Evolutionary conservation across 768 basidiomycete genomes (phyloP), one percentile per base, ranked within the genome.

Genomic region (Mycena galericulata): DNA sequence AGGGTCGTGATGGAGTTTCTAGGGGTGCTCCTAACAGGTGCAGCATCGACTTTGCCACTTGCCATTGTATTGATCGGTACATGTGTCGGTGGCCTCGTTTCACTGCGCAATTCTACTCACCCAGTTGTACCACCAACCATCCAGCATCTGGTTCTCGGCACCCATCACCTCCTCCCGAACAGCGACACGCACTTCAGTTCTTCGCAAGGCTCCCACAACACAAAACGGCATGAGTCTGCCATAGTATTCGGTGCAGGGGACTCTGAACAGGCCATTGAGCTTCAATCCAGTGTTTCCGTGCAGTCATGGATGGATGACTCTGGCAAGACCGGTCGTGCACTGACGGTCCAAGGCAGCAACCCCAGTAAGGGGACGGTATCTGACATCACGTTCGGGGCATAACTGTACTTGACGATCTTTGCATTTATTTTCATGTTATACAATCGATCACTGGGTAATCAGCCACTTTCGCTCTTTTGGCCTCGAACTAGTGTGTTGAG

Each of bases 101-200:
- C 38, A 51, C 22, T 22, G 27, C 36, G 38, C 36, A 51, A n/a
- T 38, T 41, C 24, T 50, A 40, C 60, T 51, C 60, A 51, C 6
- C 27, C 22, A 26, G 58, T 59, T 46, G 22, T 18, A 18, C 56
- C 29, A 58, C 56, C 30, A 62, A 49, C 60, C 38, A 41, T 51
- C 38, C 60, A 62, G 9, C 60, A 51, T 51, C 36, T 62, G 20
- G 24, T 62, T 38, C 60, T 62, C 49, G 30, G 60, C n/a, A 51
- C 60, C 30, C 58, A 59, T 47, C 7, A 29, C 26, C 40, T 27
- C 26, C 8, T 26, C 26, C n/a, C 55, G 26, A 56, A 43, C 55
- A 56, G 43, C 26, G 55, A 56, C 26, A 40, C 55, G 55, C 1
- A 22, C 26, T 56, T 41, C 22, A 18, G 55, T 56, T 26, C 40